These are phyloP conservation scores for Elsinoe arachidis DNA, from an alignment of 2,329 filamentous ascomycete genomes.

Conservation along the genomic window DNA sequence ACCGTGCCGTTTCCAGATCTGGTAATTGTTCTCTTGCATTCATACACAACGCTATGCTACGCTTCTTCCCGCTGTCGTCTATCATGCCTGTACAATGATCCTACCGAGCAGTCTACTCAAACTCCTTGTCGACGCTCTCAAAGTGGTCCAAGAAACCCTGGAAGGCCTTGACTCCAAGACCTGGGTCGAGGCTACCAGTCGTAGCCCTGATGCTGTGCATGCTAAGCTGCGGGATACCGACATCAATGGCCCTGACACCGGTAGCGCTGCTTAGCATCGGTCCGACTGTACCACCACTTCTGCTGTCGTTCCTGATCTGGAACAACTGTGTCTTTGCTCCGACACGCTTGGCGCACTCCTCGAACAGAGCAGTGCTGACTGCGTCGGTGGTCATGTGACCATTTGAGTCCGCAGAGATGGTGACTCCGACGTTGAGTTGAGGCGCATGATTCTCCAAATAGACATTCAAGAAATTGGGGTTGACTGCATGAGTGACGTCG, in stretches of 20 bases:
- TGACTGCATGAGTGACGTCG: constrained; percentile 88
- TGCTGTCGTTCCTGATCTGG: constrained; percentile 87
- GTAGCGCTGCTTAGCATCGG: constrained; percentile 75
- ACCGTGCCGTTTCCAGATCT: background rate
- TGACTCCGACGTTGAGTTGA: constrained; percentile 77
- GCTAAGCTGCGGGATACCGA: constrained; percentile 80
- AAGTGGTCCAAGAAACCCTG: constrained; percentile 81
- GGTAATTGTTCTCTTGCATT: background rate
- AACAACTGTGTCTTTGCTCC: constrained; percentile 72
- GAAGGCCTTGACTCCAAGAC: constrained; percentile 79
- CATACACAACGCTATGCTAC: constrained; percentile 5
- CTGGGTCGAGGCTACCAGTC: constrained; percentile 76
- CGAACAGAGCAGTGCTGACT: constrained; percentile 71
- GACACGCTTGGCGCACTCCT: constrained; percentile 65
- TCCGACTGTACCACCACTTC: constrained; percentile 89
- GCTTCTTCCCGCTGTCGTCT: background rate
- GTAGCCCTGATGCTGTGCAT: constrained; percentile 93
- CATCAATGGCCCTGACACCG: constrained; percentile 76
- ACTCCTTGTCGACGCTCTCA: constrained; percentile 76
- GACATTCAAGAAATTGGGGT: constrained; percentile 80
- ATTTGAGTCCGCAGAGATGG: constrained; percentile 73
- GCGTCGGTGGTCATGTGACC: constrained; percentile 95
- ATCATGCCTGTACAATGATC: background rate
- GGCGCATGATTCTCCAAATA: constrained; percentile 85
- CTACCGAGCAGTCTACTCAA: constrained; percentile 36